A percentile compares a stretch with the other conserved stretches of the same genome.
phyloP scores from a whole-genome alignment of 2,329 filamentous ascomycete species.

The Beauveria sp. region DNA sequence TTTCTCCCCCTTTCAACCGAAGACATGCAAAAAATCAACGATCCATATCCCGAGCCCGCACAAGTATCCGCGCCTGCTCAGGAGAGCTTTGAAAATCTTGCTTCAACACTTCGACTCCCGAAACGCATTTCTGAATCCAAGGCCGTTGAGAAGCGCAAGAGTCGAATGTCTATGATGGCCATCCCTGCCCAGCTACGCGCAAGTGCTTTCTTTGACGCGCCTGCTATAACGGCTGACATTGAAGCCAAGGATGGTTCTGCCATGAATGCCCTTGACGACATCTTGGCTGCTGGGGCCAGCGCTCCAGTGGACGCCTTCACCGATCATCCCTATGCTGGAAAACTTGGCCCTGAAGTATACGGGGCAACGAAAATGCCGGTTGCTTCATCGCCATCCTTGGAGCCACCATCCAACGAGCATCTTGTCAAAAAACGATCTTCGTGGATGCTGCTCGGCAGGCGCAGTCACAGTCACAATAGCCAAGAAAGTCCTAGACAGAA shows the following conservation, averaged over 20 bases:
- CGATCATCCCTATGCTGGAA: conserved; percentile 76
- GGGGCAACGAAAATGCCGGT: conserved; percentile 47
- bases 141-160: conserved; percentile 25
- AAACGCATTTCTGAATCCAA: conserved; percentile 26
- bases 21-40: conserved; percentile 5
- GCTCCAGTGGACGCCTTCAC: conserved; percentile 90
- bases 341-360: conserved; percentile 68
- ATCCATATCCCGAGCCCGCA: background rate
- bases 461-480: conserved; percentile 23
- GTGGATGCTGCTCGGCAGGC: conserved; percentile 40
- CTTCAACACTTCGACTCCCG: conserved; percentile 24
- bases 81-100: conserved; percentile 7
- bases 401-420: conserved; percentile 17
- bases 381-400: conserved; percentile 20
- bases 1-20: conserved; percentile 8
- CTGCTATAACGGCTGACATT: conserved; percentile 43
- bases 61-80: background rate
- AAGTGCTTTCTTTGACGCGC: conserved; percentile 81
- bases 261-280: conserved; percentile 80
- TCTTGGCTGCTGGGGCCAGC: conserved; percentile 79
- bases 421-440: conserved; percentile 40
- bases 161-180: conserved; percentile 23
- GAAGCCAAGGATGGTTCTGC: conserved; percentile 71
- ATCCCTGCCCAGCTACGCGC: conserved; percentile 81
- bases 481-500: conserved; percentile 20